Base-by-base conservation (phyloP, 139 green algal genomes). In the Nannochloris sp. region DNA sequence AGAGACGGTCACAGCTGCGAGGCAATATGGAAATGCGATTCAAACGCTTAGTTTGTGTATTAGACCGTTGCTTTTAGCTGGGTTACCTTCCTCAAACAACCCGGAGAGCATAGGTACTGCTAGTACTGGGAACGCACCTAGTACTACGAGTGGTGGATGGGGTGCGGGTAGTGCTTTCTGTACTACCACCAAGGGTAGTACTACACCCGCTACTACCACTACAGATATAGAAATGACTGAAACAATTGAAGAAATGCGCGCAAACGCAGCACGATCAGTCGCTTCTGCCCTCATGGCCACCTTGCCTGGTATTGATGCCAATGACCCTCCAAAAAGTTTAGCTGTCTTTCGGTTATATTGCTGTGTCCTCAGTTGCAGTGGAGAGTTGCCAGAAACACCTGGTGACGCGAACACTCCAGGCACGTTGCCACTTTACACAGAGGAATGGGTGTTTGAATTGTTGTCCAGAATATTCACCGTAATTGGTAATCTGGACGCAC, bases 281-380 rank as follows among this genome's bases (percentile, higher is more conserved):
- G 84, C 83, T 8, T 76, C 81, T 32, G 87, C 90, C 1, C 75
- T 97, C 71, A 82, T 84, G 70, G 85, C 82, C 2, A 79, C 84
- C n/a, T 77, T 97, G 47, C 89, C 90, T 0, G 91, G 83, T n/a
- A 88, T 97, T 42, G 91, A 97, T 65, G 91, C 91, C 24, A 97
- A 97, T 71, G 91, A 97, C 65, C 73, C 86, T 27, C 69, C 64
- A 59, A 97, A 97, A 75, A 95, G 85, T 2, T 61, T 82, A 2
- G 83, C 88, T 6, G 84, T 81, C 19, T 83, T 97, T 65, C 71
- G 85, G 27, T 83, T 96, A 51, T 93, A 80, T 74, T 75, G 68
- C 62, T 57, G 67, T 14, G 85, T 87, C 12, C 61, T 95, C 14
- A 72, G 53, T 32, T 54, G 31, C 4, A n/a, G 80, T 32, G 66